Evolutionary conservation across 768 basidiomycete genomes (phyloP).

Genomic region (Rhodocollybia butyracea): DNA sequence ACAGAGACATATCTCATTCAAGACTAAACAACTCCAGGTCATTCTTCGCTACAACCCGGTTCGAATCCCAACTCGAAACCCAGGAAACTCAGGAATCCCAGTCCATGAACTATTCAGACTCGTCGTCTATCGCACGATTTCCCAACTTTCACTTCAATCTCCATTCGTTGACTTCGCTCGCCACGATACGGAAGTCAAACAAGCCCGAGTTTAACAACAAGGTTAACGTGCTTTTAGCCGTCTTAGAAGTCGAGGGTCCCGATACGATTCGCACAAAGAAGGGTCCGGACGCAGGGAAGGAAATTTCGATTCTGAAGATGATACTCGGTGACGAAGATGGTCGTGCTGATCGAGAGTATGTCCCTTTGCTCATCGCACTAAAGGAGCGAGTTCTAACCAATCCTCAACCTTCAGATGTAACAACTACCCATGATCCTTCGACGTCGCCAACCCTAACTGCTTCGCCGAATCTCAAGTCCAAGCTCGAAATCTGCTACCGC

Average conservation of each 20-base stretch:
- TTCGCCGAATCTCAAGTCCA: constrained; percentile 63
- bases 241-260: constrained; percentile 76
- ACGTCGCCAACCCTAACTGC: constrained; percentile 56
- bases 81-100: constrained; percentile 43
- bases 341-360: constrained; percentile 69
- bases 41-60: constrained; percentile 15
- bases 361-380: constrained; percentile 12
- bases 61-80: constrained; percentile 20
- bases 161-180: constrained; percentile 52
- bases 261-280: constrained; percentile 65
- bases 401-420: constrained; percentile 46
- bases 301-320: constrained; percentile 64
- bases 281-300: constrained; percentile 66
- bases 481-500: constrained; percentile 70
- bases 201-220: constrained; percentile 39
- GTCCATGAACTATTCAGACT: constrained; percentile 57
- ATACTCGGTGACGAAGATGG: constrained; percentile 74
- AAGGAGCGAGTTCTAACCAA: no score
- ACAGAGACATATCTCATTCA: constrained; percentile 11
- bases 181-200: constrained; percentile 25
- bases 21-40: constrained; percentile 5
- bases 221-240: constrained; percentile 58
- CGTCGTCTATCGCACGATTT: constrained; percentile 70
- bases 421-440: constrained; percentile 40
- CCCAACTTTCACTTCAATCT: constrained; percentile 74